Evolutionary conservation across 2,329 filamentous ascomycete species (phyloP).

Genomic region (Ceratocystis cubensis): DNA sequence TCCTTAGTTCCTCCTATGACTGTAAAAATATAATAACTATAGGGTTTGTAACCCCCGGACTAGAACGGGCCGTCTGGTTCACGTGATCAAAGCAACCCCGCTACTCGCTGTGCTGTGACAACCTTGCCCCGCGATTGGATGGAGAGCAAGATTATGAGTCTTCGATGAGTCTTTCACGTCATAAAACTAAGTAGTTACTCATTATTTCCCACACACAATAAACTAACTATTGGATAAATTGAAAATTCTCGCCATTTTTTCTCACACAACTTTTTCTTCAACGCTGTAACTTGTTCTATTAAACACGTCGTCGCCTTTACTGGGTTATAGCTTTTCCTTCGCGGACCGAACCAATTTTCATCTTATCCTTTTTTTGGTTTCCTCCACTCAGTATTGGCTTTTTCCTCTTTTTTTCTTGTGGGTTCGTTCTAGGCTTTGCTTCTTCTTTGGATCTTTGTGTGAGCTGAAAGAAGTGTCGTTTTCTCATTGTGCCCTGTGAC

Average conservation of each 20-base stretch:
- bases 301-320: too few species aligned
- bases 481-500: background rate
- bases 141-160: background rate
- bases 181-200: background rate
- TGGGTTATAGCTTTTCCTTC: background rate
- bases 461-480: background rate
- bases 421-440: background rate
- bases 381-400: background rate
- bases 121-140: conserved; percentile 2
- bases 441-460: background rate
- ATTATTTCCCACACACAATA: background rate
- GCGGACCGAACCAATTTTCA: background rate
- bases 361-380: conserved; percentile 9
- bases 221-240: background rate
- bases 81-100: background rate
- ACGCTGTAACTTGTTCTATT: too few species aligned
- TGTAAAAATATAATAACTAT: background rate
- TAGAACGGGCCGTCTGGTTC: background rate
- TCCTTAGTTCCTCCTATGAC: too few species aligned
- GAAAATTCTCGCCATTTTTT: background rate
- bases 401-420: background rate
- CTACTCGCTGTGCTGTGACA: background rate
- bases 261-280: background rate
- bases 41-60: background rate
- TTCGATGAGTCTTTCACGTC: conserved; percentile 7